Percentiles rank a stretch among this genome's conserved stretches.
Conservation (phyloP, 176 grass and related monocot species). For the Oryza australiensis region DNA sequence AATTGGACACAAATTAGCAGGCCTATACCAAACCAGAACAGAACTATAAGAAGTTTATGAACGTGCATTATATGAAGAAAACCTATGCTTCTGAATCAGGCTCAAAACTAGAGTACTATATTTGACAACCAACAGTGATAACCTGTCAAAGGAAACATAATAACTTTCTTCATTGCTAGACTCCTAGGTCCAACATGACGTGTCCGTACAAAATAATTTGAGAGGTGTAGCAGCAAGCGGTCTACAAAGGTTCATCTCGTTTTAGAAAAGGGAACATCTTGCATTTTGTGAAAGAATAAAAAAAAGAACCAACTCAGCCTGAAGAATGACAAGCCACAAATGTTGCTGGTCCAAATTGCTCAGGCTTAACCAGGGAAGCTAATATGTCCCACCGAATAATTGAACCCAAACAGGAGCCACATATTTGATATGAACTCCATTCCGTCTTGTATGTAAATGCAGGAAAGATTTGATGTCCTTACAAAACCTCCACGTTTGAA, state of each 20-base stretch:
- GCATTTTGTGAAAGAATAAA: neutral
- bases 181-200: neutral
- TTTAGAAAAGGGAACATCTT: neutral
- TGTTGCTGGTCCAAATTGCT: slow-evolving; percentile 24
- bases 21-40: neutral
- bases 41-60: neutral
- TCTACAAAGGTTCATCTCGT: slow-evolving; percentile 4
- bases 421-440: slow-evolving; percentile 18
- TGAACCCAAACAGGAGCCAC: slow-evolving; percentile 8
- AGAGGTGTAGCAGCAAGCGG: slow-evolving; percentile 7
- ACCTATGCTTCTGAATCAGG: neutral
- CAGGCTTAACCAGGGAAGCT: slow-evolving; percentile 5
- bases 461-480: slow-evolving; percentile 5
- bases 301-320: slow-evolving; percentile 10
- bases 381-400: slow-evolving; percentile 16
- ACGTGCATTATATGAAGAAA: neutral
- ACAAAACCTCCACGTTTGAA: slow-evolving; percentile 28
- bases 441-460: slow-evolving; percentile 15
- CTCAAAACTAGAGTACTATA: neutral
- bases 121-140: neutral
- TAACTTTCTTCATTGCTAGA: neutral
- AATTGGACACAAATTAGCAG: neutral
- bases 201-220: neutral
- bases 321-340: neutral
- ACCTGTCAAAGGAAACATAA: neutral